Evolutionary conservation across 495 filamentous ascomycete species (phyloP).

Genomic region (Aspergillus campestris): DNA sequence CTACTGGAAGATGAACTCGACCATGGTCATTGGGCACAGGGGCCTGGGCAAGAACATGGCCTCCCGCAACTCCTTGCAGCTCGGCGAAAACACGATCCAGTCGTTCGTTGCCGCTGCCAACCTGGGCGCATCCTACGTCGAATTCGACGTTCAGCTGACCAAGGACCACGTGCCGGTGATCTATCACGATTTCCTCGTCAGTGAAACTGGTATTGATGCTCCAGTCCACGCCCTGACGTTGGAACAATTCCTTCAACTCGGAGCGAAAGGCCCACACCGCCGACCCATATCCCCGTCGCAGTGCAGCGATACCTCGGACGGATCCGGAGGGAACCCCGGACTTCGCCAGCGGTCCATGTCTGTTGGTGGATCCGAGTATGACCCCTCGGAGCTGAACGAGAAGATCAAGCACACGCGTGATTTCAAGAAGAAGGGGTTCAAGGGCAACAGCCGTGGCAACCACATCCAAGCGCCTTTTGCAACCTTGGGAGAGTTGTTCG

Average conservation of each 20-base stretch:
- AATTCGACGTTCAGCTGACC: constrained; percentile 94
- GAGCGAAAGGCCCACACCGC: constrained; percentile 43
- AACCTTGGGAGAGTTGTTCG: constrained; percentile 88
- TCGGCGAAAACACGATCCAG: constrained; percentile 90
- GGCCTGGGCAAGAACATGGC: constrained; percentile 85
- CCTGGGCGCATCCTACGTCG: constrained; percentile 83
- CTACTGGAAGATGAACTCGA: constrained; percentile 82
- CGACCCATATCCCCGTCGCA: constrained; percentile 39
- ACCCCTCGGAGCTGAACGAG: constrained; percentile 61
- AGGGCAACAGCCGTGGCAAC: constrained; percentile 86
- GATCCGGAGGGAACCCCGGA: constrained; percentile 8
- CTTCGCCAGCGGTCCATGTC: constrained; percentile 49
- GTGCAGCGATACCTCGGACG: neutral
- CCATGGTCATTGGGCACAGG: constrained; percentile 92
- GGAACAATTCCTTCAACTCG: constrained; percentile 86
- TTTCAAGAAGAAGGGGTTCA: constrained; percentile 89
- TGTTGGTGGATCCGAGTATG: constrained; percentile 42
- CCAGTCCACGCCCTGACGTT: constrained; percentile 92
- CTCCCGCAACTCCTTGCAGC: constrained; percentile 73
- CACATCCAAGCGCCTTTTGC: constrained; percentile 94
- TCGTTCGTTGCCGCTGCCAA: constrained; percentile 97
- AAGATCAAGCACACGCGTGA: constrained; percentile 96
- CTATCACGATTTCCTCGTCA: constrained; percentile 98
- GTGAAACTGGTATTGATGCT: constrained; percentile 95
- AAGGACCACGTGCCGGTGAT: constrained; percentile 99